These are phyloP conservation scores for Nicotiana tomentosiformis DNA, from an alignment of 257 asterid genomes.

Conservation along the genomic window DNA sequence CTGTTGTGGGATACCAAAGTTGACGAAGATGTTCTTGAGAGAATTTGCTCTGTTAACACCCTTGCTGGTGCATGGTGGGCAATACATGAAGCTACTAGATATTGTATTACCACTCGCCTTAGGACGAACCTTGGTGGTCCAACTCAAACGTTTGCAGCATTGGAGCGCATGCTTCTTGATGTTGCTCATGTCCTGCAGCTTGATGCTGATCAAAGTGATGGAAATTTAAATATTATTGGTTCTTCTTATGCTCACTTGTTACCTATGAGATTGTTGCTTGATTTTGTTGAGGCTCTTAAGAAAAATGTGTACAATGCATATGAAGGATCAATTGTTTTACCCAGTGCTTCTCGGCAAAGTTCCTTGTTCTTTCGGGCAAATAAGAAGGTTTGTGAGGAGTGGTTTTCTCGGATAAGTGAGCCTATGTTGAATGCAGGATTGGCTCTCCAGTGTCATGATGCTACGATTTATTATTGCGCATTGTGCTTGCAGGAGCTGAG, in stretches of 20 bases:
- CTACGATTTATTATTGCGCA: slow-evolving; percentile 75
- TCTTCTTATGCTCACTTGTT: slow-evolving; percentile 80
- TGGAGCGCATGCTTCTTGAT: slow-evolving; percentile 98
- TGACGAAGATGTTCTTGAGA: slow-evolving; percentile 72
- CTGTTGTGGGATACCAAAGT: slow-evolving; percentile 62
- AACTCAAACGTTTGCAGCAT: slow-evolving; percentile 97
- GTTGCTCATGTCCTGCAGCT: slow-evolving; percentile 78
- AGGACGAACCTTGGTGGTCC: slow-evolving; percentile 99
- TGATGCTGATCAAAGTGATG: slow-evolving; percentile 79
- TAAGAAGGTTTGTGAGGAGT: slow-evolving; percentile 96
- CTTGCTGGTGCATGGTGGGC: slow-evolving; percentile 99
- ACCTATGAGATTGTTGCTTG: slow-evolving; percentile 93
- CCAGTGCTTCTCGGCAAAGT: slow-evolving; percentile 70
- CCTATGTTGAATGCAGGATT: slow-evolving; percentile 99
- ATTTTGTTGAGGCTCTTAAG: slow-evolving; percentile 96
- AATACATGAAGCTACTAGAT: slow-evolving; percentile 93
- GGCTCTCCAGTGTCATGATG: slow-evolving; percentile 86
- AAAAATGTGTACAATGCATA: slow-evolving; percentile 94
- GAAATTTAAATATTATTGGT: slow-evolving; percentile 61
- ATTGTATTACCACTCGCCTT: slow-evolving; percentile 89
- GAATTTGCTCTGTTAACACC: slow-evolving; percentile 61
- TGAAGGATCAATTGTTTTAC: slow-evolving; percentile 89
- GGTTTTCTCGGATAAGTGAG: slow-evolving; percentile 98
- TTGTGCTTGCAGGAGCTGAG: slow-evolving; percentile 68
- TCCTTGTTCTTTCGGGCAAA: slow-evolving; percentile 91